Base-by-base conservation (phyloP, 2,329 filamentous ascomycete genomes). In the Aspergillus hortae region DNA sequence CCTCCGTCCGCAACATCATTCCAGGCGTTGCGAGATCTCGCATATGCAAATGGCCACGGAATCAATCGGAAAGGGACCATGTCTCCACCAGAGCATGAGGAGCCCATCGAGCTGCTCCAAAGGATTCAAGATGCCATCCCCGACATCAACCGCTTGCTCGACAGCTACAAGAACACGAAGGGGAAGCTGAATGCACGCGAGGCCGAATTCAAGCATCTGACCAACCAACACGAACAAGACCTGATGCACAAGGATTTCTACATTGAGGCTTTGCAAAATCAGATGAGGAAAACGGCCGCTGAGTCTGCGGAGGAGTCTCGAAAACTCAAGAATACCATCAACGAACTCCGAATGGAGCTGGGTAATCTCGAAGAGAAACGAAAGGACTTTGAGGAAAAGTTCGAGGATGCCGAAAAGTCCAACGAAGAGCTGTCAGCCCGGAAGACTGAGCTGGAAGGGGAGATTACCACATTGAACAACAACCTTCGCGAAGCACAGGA, bases 231-330 rank as follows among this genome's bases (percentile, higher is more conserved):
- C 54, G 73, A 78, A 45, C 76, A 80, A 54, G 74, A 73, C 27
- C 61, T 81, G 33, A 75, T 76, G 64, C 72, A 73, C 48, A 81
- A 81, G 60, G 78, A 82, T 44, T 75, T 71, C 47, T 77, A 82
- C 56, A 79, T 83, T 49, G 74, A 77, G 55, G 71, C 74, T 12
- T 59, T 82, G 55, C 77, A 77, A 50, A 71, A 74, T 21, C 78
- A 79, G 58, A 72, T 81, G 60, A 72, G 74, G 42, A 75, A 73
- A 43, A 68, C 77, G 15, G 74, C 77, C 44, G 74, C 74, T 48
- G 77, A 80, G 52, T 77, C 77, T 53, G 76, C 76, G 0, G 72
- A 74, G 43, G 79, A 83, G 57, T 73, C 70, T 47, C 65, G 67
- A 7, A 70, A 64, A 38, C 58, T 76, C 44, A 74, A 70, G 57